Evolutionary conservation across 305 asterid genomes (phyloP).

Genomic region (Fraxinus sp.): DNA sequence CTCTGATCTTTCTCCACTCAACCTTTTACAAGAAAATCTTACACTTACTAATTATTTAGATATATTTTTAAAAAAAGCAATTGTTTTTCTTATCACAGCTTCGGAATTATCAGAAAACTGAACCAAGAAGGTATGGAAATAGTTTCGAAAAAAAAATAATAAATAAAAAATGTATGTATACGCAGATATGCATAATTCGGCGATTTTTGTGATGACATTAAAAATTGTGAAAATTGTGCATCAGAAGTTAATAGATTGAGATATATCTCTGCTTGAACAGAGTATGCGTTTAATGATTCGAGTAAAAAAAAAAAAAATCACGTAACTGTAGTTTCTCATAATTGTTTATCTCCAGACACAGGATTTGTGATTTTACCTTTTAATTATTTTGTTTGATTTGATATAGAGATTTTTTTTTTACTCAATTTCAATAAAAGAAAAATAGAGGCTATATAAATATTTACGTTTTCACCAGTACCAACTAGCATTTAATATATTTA

Average conservation of each 20-base stretch:
- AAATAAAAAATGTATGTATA: too few relatives aligned
- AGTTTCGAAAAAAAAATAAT: not conserved
- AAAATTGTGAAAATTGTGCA: conserved; percentile 6
- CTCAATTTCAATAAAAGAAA: not conserved
- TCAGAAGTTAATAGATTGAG: not conserved
- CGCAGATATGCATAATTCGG: not conserved
- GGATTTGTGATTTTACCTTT: not conserved
- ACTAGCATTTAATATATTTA: not conserved
- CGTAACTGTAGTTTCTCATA: not conserved
- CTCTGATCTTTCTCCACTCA: conserved; percentile 50
- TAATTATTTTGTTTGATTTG: not conserved
- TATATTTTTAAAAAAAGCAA: not conserved
- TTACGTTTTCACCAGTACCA: conserved; percentile 6
- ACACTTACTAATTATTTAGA: not conserved
- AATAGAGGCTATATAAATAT: not conserved
- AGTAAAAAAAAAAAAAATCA: conserved; percentile 16
- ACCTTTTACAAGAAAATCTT: conserved; percentile 29
- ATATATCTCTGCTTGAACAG: conserved; percentile 10
- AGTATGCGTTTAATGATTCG: conserved; percentile 1
- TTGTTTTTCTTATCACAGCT: not conserved
- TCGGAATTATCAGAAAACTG: conserved; percentile 18
- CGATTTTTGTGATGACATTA: conserved; percentile 8
- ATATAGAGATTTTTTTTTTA: not conserved
- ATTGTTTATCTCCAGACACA: not conserved
- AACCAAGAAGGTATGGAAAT: conserved; percentile 22